Percentiles rank a stretch among this genome's conserved stretches.
Conservation (phyloP, 108 stramenopile genomes). For the Stephanodiscus minutulus region DNA sequence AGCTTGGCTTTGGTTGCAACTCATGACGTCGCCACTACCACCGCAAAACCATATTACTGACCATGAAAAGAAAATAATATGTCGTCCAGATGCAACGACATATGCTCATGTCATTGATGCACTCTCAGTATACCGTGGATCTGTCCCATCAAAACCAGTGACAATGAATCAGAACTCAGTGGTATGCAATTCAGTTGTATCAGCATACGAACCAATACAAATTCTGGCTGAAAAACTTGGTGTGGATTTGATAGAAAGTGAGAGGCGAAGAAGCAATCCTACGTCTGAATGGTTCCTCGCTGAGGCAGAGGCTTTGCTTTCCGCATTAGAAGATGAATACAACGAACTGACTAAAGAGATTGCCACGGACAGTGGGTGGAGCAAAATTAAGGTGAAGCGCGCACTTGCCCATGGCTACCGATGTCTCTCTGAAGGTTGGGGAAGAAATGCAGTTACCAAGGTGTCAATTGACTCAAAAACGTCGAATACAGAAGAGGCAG, state of each 20-base stretch:
- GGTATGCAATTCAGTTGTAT: neutral
- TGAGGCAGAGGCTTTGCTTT: constrained; percentile 39
- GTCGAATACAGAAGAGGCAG: neutral
- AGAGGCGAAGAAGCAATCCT: neutral
- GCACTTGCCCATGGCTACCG: constrained; percentile 23
- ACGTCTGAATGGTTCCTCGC: constrained; percentile 34
- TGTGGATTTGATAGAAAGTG: constrained; percentile 13
- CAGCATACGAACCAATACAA: constrained; percentile 19
- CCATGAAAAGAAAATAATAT: constrained; percentile 9
- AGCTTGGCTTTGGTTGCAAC: constrained; percentile 35
- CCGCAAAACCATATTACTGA: constrained; percentile 1
- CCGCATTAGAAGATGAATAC: constrained; percentile 24
- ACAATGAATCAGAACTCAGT: constrained; percentile 1
- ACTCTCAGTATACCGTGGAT: constrained; percentile 19
- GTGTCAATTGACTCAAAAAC: neutral
- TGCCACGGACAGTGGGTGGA: neutral
- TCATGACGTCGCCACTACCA: constrained; percentile 41
- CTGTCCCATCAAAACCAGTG: constrained; percentile 8
- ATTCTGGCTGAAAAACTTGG: constrained; percentile 14
- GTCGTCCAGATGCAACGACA: constrained; percentile 31
- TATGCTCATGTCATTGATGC: constrained; percentile 40
- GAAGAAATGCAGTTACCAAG: constrained; percentile 39
- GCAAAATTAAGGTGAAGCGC: constrained; percentile 7
- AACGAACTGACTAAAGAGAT: neutral
- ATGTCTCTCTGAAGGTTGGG: constrained; percentile 41